Evolutionary conservation across 768 basidiomycete genomes (phyloP), one percentile per base, ranked within the genome.

Genomic region (Suillus subalutaceus): DNA sequence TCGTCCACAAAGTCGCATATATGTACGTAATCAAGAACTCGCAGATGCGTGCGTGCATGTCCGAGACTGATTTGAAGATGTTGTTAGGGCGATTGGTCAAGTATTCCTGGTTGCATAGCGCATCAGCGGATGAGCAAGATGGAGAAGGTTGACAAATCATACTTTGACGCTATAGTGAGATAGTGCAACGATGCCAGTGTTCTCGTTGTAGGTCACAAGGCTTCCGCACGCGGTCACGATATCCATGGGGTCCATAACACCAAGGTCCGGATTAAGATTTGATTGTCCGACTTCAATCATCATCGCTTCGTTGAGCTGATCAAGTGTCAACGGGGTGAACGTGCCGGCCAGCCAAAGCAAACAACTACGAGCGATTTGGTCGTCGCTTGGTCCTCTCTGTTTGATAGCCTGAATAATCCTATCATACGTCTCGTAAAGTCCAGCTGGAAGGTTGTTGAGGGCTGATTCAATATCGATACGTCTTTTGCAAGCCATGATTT

Each of bases 391-490:
- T 1, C 48, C 60, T 9, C 23, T 40, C 2, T 26, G 35, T 37
- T 73, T 59, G 0, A 74, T 66, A 0, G 58, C 41, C 3, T 62
- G 44, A 8, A 72, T 63, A 13, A 72, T 74, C 12, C 73, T 67
- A 15, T 68, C 59, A 16, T 73, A 71, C 0, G 73, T 74, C 37
- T 72, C 73, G 44, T 75, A 68, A 3, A 73, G 40, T 18, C 70
- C 70, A 6, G 43, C 59, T 3, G 70, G 70, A 20, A 71, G 69
- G 20, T 62, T 60, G 7, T 64, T 18, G 8, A 70, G 66, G 2
- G 55, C 64, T 9, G 2, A 37, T 2, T 60, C 38, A 56, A 72
- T 65, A 13, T 60, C 56, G 0, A 20, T 41, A 30, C 0, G 63
- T 58, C 1, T 38, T 15, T 44, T 66, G 67, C 3, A 44, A 41